Percentiles rank a stretch among this genome's conserved stretches.
phyloP scores from a whole-genome alignment of 2,329 filamentous ascomycete species.

The Botrytis fragariae region DNA sequence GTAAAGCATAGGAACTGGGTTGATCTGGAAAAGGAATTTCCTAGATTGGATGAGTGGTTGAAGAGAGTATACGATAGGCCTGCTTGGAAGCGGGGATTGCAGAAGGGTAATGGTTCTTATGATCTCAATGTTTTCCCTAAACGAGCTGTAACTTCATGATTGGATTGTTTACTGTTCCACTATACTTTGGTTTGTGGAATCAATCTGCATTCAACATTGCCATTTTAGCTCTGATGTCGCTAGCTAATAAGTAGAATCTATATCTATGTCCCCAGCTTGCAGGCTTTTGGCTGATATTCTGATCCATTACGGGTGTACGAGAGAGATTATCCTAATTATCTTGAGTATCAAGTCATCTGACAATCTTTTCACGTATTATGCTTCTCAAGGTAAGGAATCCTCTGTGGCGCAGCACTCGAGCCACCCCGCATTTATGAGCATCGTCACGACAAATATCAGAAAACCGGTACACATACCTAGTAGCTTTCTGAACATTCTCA shows the following conservation, averaged over 20 bases:
- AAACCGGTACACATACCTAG: neutral
- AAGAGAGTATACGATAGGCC: constrained; percentile 33
- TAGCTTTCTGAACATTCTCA: neutral
- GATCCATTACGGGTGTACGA: neutral
- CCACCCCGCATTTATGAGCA: neutral
- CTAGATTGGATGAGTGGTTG: constrained; percentile 37
- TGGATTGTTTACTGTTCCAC: neutral
- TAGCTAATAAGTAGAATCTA: neutral
- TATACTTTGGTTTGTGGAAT: neutral
- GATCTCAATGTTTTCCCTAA: constrained; percentile 31
- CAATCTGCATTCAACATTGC: neutral
- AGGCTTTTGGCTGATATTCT: neutral
- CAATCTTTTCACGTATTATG: neutral
- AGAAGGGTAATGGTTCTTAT: constrained; percentile 36
- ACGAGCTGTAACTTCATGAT: neutral
- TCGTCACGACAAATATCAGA: neutral
- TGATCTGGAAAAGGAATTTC: constrained; percentile 37
- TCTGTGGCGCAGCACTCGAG: neutral
- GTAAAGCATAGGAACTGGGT: constrained; percentile 35
- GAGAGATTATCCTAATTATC: neutral
- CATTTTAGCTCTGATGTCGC: neutral
- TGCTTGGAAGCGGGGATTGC: constrained; percentile 34
- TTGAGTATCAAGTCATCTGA: neutral
- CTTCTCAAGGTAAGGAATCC: neutral
- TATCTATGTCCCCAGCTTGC: neutral